A percentile compares a stretch with the other conserved stretches of the same genome.
Conservation (phyloP, 768 basidiomycete species). For the Mycena epipterygia region DNA sequence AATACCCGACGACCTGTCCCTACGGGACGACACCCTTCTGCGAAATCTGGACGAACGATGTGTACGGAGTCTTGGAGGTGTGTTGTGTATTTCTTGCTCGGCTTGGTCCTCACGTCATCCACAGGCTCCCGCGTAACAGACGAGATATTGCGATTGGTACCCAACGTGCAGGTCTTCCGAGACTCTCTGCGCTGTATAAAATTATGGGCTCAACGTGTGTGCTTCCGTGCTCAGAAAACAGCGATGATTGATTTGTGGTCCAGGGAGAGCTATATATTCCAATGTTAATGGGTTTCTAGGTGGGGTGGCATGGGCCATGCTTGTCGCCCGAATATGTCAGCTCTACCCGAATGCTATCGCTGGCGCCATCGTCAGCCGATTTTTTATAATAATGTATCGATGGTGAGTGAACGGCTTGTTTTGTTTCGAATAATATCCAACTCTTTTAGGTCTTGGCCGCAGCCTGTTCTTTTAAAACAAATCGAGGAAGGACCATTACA, state of each 20-base stretch:
- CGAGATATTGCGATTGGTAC: constrained; percentile 94
- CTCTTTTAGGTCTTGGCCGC: constrained; percentile 90
- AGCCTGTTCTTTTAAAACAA: constrained; percentile 96
- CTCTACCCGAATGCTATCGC: constrained; percentile 96
- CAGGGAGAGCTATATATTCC: constrained; percentile 96
- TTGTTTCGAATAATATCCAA: constrained; percentile 5
- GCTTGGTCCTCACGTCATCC: constrained; percentile 25
- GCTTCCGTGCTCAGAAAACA: neutral
- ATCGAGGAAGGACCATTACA: constrained; percentile 96
- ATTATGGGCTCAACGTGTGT: constrained; percentile 95
- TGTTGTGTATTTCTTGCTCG: constrained; percentile 24
- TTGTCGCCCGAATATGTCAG: constrained; percentile 99
- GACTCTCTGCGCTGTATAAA: constrained; percentile 97
- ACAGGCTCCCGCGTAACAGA: constrained; percentile 96
- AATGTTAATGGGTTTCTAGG: constrained; percentile 98
- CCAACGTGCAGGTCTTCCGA: constrained; percentile 94
- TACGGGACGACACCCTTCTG: constrained; percentile 92
- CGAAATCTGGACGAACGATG: constrained; percentile 95
- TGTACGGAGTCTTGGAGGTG: constrained; percentile 94
- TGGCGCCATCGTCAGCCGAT: constrained; percentile 95
- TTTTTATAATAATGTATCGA: constrained; percentile 98
- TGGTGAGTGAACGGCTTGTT: constrained; percentile 69
- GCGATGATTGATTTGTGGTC: constrained; percentile 10
- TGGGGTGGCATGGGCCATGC: constrained; percentile 98
- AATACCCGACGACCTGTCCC: constrained; percentile 92